These are phyloP conservation scores for Irineochytrium annulatum DNA, from an alignment of 192 early-diverging fungal genomes.

Conservation along the genomic window DNA sequence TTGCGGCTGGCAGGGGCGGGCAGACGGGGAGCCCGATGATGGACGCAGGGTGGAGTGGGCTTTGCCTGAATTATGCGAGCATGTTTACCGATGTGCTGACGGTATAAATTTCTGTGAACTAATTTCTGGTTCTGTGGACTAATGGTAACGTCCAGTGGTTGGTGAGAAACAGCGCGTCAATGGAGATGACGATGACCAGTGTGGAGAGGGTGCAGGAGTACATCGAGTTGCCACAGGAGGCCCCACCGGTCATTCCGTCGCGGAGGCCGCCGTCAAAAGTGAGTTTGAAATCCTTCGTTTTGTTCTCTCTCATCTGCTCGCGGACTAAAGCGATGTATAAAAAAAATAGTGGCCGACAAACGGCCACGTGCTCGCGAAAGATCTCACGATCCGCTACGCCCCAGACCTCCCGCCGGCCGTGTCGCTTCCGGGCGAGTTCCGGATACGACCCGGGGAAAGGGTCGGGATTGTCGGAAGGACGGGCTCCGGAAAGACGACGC, in stretches of 20 bases:
- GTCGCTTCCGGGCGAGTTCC: conserved; percentile 1
- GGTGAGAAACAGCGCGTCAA: conserved; percentile 21
- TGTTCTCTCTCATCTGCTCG: conserved; percentile 20
- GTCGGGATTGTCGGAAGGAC: conserved; percentile 37
- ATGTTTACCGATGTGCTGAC: conserved; percentile 69
- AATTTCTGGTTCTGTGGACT: not conserved
- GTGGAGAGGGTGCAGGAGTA: conserved; percentile 80
- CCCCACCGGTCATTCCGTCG: conserved; percentile 47
- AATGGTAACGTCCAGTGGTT: conserved; percentile 6
- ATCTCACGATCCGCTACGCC: conserved; percentile 13
- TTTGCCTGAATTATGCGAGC: conserved; percentile 79
- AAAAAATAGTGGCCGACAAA: conserved; percentile 8
- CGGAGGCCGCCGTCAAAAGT: not conserved
- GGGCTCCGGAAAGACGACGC: conserved; percentile 46
- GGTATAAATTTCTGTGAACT: conserved; percentile 9
- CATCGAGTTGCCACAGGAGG: conserved; percentile 69
- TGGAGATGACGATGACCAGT: conserved; percentile 81
- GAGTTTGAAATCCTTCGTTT: not conserved
- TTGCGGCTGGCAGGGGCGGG: conserved; percentile 12
- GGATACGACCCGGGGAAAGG: conserved; percentile 19
- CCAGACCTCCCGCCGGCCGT: conserved; percentile 10
- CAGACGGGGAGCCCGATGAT: too few species aligned
- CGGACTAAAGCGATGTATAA: conserved; percentile 16
- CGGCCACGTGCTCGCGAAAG: not conserved
- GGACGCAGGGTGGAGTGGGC: conserved; percentile 83